These are phyloP conservation scores for Ogataea minuta DNA, from an alignment of 805 yeast species.

Conservation along the genomic window DNA sequence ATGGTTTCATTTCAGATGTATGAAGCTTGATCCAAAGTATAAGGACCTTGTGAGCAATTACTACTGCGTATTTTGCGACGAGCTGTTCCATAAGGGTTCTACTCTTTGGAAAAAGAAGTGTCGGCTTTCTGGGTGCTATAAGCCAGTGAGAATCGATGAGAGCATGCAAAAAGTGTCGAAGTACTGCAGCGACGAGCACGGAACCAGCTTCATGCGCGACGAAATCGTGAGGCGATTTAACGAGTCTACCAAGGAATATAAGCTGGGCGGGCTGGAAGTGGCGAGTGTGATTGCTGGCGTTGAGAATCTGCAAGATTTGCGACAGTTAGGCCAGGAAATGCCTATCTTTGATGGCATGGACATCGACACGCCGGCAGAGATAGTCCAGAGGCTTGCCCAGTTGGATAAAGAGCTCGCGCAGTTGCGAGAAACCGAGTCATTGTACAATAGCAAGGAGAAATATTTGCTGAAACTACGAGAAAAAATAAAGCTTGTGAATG, in stretches of 20 bases:
- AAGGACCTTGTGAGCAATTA: constrained; percentile 59
- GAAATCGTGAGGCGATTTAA: constrained; percentile 25
- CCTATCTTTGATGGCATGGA: constrained; percentile 39
- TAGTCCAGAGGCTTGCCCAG: constrained; percentile 17
- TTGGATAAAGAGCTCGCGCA: constrained; percentile 22
- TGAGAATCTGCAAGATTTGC: constrained; percentile 22
- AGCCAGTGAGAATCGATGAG: constrained; percentile 43
- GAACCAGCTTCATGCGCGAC: constrained; percentile 42
- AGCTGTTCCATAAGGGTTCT: constrained; percentile 42
- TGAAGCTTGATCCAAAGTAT: constrained; percentile 52
- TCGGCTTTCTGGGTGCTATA: constrained; percentile 53
- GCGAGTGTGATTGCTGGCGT: constrained; percentile 19
- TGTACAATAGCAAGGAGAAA: constrained; percentile 15
- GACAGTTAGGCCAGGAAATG: constrained; percentile 36
- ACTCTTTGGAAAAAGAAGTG: constrained; percentile 80
- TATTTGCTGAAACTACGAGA: constrained; percentile 37
- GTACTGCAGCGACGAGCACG: constrained; percentile 77
- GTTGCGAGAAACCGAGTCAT: constrained; percentile 17
- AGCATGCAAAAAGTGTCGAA: constrained; percentile 45
- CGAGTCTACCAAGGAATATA: constrained; percentile 7
- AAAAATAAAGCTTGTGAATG: constrained; percentile 38
- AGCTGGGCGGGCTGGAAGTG: constrained; percentile 14
- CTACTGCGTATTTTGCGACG: constrained; percentile 71
- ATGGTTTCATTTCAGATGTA: constrained; percentile 87
- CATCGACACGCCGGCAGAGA: constrained; percentile 5